Evolutionary conservation across 345 rosid genomes (phyloP).

Genomic region (Angophora floribunda): DNA sequence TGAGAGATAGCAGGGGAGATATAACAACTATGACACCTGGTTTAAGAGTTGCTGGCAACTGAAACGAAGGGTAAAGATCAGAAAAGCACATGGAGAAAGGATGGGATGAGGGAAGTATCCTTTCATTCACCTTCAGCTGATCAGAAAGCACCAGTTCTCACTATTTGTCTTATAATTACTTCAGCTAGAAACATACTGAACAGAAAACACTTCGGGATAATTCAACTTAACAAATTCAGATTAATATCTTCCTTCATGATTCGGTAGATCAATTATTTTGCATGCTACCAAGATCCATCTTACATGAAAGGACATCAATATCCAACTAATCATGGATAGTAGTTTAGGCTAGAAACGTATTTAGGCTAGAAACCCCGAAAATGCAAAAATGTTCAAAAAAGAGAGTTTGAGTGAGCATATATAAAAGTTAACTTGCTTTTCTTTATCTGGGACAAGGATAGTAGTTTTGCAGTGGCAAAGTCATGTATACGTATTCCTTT

Average conservation of each 20-base stretch:
- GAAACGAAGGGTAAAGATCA: neutral
- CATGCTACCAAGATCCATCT: no score
- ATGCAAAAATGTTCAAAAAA: neutral
- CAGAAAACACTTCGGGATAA: no score
- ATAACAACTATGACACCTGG: slow-evolving; percentile 79
- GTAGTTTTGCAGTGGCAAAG: no score
- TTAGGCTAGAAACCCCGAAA: neutral
- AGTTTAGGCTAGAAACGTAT: neutral
- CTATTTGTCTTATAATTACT: no score
- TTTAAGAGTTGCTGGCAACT: slow-evolving; percentile 83
- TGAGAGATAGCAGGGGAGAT: slow-evolving; percentile 84
- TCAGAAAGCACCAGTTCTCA: neutral
- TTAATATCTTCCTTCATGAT: no score
- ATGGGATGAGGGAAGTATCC: no score
- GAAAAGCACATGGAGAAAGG: neutral
- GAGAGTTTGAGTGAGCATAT: neutral
- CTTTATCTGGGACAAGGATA: neutral
- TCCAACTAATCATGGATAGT: no score
- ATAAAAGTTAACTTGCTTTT: neutral
- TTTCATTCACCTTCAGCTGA: no score
- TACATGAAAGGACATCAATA: no score
- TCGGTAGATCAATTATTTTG: no score
- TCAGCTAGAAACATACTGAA: neutral
- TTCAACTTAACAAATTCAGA: no score
- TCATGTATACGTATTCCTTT: neutral